A percentile compares a stretch with the other conserved stretches of the same genome.
Evolutionary conservation across 2,329 filamentous ascomycete species (phyloP).

Genomic region (Coniochaeta hoffmannii): DNA sequence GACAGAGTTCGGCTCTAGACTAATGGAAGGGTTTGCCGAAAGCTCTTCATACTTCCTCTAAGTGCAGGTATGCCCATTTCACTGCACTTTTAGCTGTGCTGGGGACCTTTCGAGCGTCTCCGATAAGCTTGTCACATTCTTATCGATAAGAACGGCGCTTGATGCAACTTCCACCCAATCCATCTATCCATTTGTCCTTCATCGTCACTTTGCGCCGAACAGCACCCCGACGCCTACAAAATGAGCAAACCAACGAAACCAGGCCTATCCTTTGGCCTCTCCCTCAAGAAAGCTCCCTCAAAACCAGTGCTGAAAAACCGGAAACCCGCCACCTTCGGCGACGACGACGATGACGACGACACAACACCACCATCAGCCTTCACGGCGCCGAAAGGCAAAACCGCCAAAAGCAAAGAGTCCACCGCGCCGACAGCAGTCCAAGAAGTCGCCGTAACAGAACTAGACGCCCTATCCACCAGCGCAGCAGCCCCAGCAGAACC

Average conservation of each 20-base stretch:
- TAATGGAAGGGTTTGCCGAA: neutral
- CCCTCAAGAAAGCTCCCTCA: constrained; percentile 42
- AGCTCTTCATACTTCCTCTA: neutral
- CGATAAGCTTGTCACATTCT: constrained; percentile 1
- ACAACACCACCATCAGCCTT: constrained; percentile 19
- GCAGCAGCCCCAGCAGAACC: constrained; percentile 13
- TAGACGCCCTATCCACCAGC: constrained; percentile 39
- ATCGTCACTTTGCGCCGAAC: neutral
- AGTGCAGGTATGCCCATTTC: neutral
- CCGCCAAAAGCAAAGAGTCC: constrained; percentile 15
- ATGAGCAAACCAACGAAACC: constrained; percentile 44
- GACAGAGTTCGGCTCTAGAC: no score
- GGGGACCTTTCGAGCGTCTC: neutral
- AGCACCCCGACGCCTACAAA: neutral
- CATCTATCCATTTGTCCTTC: neutral
- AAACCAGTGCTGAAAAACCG: constrained; percentile 42
- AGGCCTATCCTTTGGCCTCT: constrained; percentile 45
- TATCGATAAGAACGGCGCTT: neutral
- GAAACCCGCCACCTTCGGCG: constrained; percentile 49
- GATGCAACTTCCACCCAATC: no score
- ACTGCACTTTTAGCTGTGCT: neutral
- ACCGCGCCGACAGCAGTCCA: constrained; percentile 25
- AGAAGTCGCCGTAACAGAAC: constrained; percentile 52
- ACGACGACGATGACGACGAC: constrained; percentile 49
- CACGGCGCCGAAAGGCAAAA: constrained; percentile 17